A percentile compares a stretch with the other conserved stretches of the same genome.
phyloP scores from a whole-genome alignment of 2,329 filamentous ascomycete genomes.

The Lasiodiplodia sp. region DNA sequence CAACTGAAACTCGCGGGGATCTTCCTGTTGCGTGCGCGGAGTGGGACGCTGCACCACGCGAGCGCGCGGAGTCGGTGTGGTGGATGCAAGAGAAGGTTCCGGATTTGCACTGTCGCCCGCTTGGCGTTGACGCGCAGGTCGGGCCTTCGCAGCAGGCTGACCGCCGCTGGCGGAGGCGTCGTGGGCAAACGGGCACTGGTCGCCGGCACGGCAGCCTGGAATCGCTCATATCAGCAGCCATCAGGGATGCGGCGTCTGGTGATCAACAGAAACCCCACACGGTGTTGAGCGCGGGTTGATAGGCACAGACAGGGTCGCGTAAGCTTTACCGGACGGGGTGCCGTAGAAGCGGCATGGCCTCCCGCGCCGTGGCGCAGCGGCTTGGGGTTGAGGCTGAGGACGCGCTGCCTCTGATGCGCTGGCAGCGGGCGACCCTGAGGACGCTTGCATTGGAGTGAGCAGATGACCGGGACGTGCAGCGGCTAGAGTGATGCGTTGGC shows the following conservation, averaged over 20 bases:
- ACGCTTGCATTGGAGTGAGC: conserved; percentile 18
- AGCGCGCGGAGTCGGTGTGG: conserved; percentile 41
- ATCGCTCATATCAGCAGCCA: conserved; percentile 21
- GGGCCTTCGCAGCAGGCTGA: conserved; percentile 11
- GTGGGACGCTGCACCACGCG: conserved; percentile 71
- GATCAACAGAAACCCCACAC: conserved; percentile 15
- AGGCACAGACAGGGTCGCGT: conserved; percentile 19
- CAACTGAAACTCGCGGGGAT: conserved; percentile 78
- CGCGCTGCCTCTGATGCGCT: conserved; percentile 35
- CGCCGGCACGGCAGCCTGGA: conserved; percentile 61
- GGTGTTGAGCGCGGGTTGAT: conserved; percentile 8
- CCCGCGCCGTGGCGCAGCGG: conserved; percentile 40
- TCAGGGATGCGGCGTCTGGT: conserved; percentile 13
- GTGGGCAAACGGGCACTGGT: conserved; percentile 60
- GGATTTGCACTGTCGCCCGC: conserved; percentile 30
- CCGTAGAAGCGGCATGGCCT: conserved; percentile 48
- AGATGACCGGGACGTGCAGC: conserved; percentile 29
- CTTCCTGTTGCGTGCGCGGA: conserved; percentile 67
- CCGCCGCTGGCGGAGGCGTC: conserved; percentile 39
- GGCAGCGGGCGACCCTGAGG: conserved; percentile 24
- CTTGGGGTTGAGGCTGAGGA: conserved; percentile 42
- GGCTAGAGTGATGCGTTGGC: conserved; percentile 31
- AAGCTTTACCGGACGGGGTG: conserved; percentile 49
- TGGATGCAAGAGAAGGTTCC: conserved; percentile 30
- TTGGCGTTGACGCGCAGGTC: conserved; percentile 25